Evolutionary conservation across 1,284 basidiomycete genomes (phyloP).

Genomic region (Farysia itapuensis): DNA sequence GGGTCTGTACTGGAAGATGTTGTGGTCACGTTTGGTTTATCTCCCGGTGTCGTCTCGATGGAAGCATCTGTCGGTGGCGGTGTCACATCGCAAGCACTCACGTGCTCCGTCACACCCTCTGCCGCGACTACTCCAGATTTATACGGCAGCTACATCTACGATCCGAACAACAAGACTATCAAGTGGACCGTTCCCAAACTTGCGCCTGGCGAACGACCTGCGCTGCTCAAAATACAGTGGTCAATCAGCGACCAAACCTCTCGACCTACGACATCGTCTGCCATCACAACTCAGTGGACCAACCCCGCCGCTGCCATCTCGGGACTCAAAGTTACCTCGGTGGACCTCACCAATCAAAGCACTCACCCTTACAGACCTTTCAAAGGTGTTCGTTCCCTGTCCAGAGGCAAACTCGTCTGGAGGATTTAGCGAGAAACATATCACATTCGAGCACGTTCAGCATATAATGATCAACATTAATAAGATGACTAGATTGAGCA

Average conservation of each 20-base stretch:
- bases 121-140: conserved; percentile 3
- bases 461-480: too few relatives aligned
- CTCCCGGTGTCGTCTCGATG: conserved; percentile 37
- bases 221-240: conserved; percentile 31
- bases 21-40: conserved; percentile 38
- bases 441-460: too few relatives aligned
- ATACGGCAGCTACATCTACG: conserved; percentile 40
- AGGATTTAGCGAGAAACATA: conserved; percentile 18
- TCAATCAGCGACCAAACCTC: conserved; percentile 7
- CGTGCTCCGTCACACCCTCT: not conserved
- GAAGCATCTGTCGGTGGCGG: conserved; percentile 32
- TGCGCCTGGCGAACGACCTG: conserved; percentile 2
- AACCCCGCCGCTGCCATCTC: conserved; percentile 76
- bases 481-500: too few relatives aligned
- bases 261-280: conserved; percentile 68
- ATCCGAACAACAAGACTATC: conserved; percentile 29
- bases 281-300: conserved; percentile 72
- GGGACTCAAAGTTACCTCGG: conserved; percentile 77
- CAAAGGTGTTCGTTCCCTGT: conserved; percentile 65
- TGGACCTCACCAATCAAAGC: conserved; percentile 69
- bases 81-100: not conserved
- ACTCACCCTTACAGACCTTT: conserved; percentile 65
- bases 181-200: conserved; percentile 40
- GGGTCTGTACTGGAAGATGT: conserved; percentile 29
- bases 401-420: conserved; percentile 52